These are phyloP conservation scores for Phialemonium atrogriseum DNA, from an alignment of 2,329 filamentous ascomycete genomes.

Conservation along the genomic window DNA sequence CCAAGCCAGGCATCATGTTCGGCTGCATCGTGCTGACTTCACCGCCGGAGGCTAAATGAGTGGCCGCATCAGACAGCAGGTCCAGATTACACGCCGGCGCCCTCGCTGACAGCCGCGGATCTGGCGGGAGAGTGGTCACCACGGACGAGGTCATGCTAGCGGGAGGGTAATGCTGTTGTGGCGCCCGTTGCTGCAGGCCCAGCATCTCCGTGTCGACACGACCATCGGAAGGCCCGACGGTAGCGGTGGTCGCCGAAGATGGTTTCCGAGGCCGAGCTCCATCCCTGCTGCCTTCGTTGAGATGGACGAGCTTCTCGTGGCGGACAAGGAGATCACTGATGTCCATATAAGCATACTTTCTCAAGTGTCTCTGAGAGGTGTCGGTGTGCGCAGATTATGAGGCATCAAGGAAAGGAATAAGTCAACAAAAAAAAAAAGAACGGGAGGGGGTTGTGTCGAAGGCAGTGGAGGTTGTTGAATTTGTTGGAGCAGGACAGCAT, in stretches of 20 bases:
- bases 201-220: constrained; percentile 39
- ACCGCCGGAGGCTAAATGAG: constrained; percentile 42
- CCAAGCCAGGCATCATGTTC: constrained; percentile 34
- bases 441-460: constrained; percentile 5
- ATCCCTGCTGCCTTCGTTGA: constrained; percentile 52
- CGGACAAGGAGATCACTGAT: constrained; percentile 56
- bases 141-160: constrained; percentile 28
- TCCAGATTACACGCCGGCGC: constrained; percentile 47
- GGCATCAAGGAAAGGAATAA: constrained; percentile 11
- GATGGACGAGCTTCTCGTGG: constrained; percentile 57
- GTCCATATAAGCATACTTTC: constrained; percentile 48
- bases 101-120: constrained; percentile 36
- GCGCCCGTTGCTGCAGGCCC: constrained; percentile 27
- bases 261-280: constrained; percentile 40
- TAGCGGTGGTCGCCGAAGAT: constrained; percentile 37
- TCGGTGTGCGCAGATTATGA: constrained; percentile 15
- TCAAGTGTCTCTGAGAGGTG: constrained; percentile 8
- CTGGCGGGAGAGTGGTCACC: constrained; percentile 32
- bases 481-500: constrained; percentile 1
- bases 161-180: constrained; percentile 30
- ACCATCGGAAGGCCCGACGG: constrained; percentile 35
- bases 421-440: constrained; percentile 3
- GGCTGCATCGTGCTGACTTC: constrained; percentile 44
- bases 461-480: neutral
- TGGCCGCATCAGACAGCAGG: constrained; percentile 50